Conservation (phyloP, 139 green algal species). For the Dunaliella sp. region DNA sequence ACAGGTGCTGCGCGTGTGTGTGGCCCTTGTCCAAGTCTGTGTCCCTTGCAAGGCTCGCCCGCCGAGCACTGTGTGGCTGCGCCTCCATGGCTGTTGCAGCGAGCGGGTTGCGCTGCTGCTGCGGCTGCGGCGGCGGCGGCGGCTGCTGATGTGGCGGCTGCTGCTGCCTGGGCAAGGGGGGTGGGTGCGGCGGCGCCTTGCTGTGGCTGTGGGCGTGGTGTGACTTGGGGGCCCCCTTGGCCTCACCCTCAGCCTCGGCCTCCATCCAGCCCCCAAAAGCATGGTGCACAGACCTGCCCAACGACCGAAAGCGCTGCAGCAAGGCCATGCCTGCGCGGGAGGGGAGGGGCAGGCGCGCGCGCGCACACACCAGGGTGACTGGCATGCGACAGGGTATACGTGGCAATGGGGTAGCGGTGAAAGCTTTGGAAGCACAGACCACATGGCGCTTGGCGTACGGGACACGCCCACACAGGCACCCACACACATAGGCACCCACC, state of each 20-base stretch:
- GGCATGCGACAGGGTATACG: no score
- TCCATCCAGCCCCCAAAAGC: not conserved
- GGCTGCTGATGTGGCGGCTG: not conserved
- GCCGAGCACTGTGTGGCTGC: not conserved
- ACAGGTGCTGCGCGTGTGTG: no score
- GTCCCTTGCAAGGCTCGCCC: no score
- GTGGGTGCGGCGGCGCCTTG: no score
- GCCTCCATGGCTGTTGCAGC: not conserved
- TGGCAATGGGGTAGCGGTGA: no score
- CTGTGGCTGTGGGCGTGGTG: not conserved
- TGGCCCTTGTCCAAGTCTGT: no score
- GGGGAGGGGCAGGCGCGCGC: not conserved
- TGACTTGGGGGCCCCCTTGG: not conserved
- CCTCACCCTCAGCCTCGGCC: not conserved
- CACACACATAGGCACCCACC: not conserved
- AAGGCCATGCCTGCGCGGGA: not conserved
- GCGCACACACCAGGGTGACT: no score
- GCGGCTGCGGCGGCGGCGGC: not conserved
- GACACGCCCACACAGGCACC: not conserved
- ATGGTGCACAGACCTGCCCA: not conserved
- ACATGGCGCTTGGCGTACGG: no score
- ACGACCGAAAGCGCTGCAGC: not conserved
- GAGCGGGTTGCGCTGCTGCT: slow-evolving; percentile 5
- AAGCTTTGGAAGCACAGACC: no score
- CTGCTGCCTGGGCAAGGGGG: not conserved